Evolutionary conservation across 106 monocot genomes (phyloP).

Genomic region (Triglochin maritima): DNA sequence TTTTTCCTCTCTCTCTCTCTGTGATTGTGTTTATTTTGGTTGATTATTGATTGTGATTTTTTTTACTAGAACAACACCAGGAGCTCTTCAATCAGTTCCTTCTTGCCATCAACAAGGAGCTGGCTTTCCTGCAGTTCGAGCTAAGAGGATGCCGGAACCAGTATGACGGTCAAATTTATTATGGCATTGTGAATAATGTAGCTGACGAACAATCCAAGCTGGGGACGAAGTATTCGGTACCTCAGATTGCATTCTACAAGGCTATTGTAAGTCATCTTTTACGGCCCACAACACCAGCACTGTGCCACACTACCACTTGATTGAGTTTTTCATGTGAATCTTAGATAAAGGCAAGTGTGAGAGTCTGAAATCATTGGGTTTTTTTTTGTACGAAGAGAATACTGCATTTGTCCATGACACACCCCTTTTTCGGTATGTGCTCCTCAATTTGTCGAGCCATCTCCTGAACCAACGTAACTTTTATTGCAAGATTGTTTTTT

Average conservation of each 20-base stretch:
- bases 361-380: background rate
- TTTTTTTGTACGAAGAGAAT: background rate
- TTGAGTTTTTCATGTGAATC: background rate
- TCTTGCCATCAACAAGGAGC: constrained; percentile 71
- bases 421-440: background rate
- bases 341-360: background rate
- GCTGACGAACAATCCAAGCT: constrained; percentile 92
- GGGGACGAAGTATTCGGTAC: constrained; percentile 76
- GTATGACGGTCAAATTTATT: constrained; percentile 79
- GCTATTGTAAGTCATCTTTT: constrained; percentile 44
- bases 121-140: constrained; percentile 82
- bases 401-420: background rate
- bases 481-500: too few relatives aligned
- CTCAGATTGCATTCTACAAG: constrained; percentile 94
- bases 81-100: constrained; percentile 48
- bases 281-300: too few relatives aligned
- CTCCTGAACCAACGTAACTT: too few relatives aligned
- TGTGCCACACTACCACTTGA: background rate
- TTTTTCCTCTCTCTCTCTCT: too few relatives aligned
- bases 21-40: background rate
- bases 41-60: background rate
- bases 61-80: constrained; percentile 27
- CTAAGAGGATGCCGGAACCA: constrained; percentile 84
- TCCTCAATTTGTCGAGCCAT: background rate
- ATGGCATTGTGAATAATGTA: constrained; percentile 82